phyloP scores from a whole-genome alignment of 2,329 filamentous ascomycete species.

The Colletotrichum musicola region DNA sequence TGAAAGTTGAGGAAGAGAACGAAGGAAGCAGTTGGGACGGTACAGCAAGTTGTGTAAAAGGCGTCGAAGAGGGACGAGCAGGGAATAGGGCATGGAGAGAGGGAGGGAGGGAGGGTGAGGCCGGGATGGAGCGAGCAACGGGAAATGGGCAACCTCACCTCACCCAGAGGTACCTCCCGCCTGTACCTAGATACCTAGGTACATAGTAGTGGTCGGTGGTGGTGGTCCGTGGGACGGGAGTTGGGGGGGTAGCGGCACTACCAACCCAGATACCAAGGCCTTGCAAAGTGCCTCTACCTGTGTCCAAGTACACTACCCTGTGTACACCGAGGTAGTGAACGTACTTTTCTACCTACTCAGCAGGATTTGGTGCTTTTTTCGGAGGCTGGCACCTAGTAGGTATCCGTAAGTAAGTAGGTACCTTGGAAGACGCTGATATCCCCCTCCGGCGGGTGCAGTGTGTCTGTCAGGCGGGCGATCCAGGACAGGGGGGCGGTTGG shows the following conservation, averaged over 20 bases:
- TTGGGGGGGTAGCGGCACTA: constrained; percentile 6
- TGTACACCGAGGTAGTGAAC: no score
- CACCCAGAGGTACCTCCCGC: no score
- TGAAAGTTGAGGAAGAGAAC: constrained; percentile 3
- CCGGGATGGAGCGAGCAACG: constrained; percentile 20
- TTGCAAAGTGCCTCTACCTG: no score
- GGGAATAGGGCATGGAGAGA: not conserved
- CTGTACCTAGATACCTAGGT: no score
- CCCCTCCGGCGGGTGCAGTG: constrained; percentile 11
- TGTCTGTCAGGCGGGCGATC: constrained; percentile 29
- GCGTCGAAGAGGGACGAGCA: not conserved
- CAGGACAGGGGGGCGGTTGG: constrained; percentile 18
- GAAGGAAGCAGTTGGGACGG: constrained; percentile 18
- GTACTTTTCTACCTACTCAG: not conserved
- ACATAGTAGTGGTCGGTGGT: not conserved
- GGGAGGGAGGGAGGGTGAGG: not conserved
- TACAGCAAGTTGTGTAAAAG: not conserved
- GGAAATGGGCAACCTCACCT: constrained; percentile 24
- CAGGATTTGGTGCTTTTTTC: no score
- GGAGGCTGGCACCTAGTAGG: no score
- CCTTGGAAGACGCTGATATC: not conserved
- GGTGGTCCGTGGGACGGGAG: constrained; percentile 10
- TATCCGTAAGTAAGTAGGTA: no score
- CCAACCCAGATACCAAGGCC: not conserved
- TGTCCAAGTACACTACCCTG: no score